A percentile compares a stretch with the other conserved stretches of the same genome.
These are phyloP conservation scores for Boechera divaricarpa DNA, from an alignment of 345 rosid species.

Conservation along the genomic window DNA sequence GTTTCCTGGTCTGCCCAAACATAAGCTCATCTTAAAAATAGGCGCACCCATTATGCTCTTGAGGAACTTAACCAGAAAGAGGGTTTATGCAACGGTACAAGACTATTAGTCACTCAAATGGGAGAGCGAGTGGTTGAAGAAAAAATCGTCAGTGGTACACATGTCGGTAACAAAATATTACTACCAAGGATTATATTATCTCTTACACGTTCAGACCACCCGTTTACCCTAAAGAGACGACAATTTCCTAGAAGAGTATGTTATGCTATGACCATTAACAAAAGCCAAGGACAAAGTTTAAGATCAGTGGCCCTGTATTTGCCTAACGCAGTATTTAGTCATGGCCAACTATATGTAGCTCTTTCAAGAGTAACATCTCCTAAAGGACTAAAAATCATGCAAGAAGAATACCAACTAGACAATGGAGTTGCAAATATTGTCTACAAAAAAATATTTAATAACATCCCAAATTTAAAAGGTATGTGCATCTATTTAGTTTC, in stretches of 20 bases:
- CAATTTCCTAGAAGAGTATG: slow-evolving; percentile 4
- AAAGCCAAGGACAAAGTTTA: neutral
- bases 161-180: neutral
- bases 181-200: neutral
- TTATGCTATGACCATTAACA: neutral
- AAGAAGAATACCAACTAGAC: no score
- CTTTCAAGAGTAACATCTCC: slow-evolving; percentile 12
- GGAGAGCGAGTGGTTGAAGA: neutral
- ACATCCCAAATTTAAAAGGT: no score
- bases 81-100: neutral
- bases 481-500: no score
- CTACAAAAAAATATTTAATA: no score
- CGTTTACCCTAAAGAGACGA: neutral
- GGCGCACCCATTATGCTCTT: neutral
- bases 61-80: neutral
- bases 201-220: neutral
- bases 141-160: neutral
- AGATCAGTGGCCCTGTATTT: neutral
- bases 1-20: neutral
- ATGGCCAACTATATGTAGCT: neutral
- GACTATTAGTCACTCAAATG: neutral
- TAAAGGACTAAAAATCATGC: neutral
- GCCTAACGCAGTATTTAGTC: neutral
- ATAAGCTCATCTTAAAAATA: neutral
- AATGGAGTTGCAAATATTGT: no score